Conservation (phyloP, 441 rosid species). For the Brassica hybrid region DNA sequence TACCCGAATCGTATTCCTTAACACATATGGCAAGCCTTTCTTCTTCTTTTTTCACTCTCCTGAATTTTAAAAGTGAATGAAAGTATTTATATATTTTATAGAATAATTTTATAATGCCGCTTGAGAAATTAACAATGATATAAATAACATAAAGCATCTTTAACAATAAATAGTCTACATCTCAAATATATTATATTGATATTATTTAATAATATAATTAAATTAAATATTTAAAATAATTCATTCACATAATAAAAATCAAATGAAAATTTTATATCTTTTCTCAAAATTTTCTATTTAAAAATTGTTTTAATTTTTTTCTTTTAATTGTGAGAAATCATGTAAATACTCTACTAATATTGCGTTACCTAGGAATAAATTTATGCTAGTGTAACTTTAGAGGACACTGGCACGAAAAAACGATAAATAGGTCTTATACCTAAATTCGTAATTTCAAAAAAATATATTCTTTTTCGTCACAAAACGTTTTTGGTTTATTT, state of each 20-base stretch:
- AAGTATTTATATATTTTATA: background rate
- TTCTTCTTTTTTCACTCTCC: background rate
- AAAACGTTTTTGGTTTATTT: background rate
- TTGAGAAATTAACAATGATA: background rate
- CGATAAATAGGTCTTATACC: background rate
- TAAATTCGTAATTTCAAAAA: conserved; percentile 8
- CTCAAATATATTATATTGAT: background rate
- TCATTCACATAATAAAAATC: background rate
- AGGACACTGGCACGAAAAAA: background rate
- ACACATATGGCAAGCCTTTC: conserved; percentile 19
- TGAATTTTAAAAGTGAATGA: background rate
- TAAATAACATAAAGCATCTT: background rate
- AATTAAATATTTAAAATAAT: background rate
- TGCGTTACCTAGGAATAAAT: background rate
- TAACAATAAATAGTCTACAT: background rate
- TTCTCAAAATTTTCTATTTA: background rate
- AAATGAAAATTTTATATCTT: background rate
- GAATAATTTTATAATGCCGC: background rate
- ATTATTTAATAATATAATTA: background rate
- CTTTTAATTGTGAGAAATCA: background rate
- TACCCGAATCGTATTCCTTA: conserved; percentile 33
- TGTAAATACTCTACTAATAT: background rate
- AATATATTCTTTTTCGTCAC: too few species aligned
- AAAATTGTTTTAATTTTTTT: background rate
- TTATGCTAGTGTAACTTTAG: background rate